Conservation (phyloP, 257 asterid species). For the Scutellaria barbata region DNA sequence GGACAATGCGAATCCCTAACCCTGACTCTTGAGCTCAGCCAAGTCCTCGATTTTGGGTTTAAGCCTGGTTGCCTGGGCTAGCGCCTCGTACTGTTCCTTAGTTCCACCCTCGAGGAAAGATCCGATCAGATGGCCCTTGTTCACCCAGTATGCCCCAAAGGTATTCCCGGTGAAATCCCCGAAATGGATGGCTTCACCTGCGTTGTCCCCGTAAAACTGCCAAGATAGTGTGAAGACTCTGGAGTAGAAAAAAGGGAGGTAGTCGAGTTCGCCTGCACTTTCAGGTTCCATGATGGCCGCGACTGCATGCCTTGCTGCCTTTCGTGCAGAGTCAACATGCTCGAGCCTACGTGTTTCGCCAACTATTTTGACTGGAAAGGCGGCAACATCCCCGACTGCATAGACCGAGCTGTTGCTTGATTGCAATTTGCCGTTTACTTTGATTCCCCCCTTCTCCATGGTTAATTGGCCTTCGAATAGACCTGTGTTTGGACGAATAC, state of each 20-base stretch:
- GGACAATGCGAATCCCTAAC: constrained; percentile 60
- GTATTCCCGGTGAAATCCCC: constrained; percentile 61
- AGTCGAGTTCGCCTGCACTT: constrained; percentile 62
- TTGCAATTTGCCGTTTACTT: constrained; percentile 79
- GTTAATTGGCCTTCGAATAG: constrained; percentile 90
- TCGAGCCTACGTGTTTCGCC: constrained; percentile 85
- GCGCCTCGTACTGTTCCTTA: constrained; percentile 73
- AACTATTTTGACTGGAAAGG: constrained; percentile 73
- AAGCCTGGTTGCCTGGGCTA: constrained; percentile 65
- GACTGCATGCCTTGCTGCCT: constrained; percentile 80
- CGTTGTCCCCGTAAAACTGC: constrained; percentile 86
- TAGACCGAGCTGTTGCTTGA: constrained; percentile 78
- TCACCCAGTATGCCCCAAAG: constrained; percentile 85
- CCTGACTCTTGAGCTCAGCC: constrained; percentile 62
- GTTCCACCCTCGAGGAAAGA: constrained; percentile 95
- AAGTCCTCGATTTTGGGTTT: constrained; percentile 61
- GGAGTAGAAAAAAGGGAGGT: constrained; percentile 88
- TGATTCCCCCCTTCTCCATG: constrained; percentile 89
- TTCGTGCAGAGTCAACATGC: constrained; percentile 85
- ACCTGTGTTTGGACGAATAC: constrained; percentile 91
- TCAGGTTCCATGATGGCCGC: constrained; percentile 70
- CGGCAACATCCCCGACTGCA: constrained; percentile 86
- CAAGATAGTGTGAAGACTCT: constrained; percentile 80
- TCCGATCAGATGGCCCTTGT: constrained; percentile 67
- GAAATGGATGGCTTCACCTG: constrained; percentile 73